Conservation (phyloP, 2,329 filamentous ascomycete species). For the Trichophyton equinum region DNA sequence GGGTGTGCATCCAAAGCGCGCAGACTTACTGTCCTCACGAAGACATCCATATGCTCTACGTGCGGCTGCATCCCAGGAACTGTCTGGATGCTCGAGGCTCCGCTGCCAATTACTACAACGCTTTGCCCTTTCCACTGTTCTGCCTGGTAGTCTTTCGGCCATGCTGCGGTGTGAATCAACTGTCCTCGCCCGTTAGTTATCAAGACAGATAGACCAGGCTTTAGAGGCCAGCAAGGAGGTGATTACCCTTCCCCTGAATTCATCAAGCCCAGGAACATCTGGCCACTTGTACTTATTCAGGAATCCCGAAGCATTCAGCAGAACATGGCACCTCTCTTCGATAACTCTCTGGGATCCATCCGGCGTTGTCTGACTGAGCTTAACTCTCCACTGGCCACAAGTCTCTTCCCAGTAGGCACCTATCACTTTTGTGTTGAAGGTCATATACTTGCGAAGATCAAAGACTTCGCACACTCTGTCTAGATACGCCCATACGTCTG, state of each 20-base stretch:
- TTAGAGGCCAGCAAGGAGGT: neutral
- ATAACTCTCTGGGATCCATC: slow-evolving; percentile 23
- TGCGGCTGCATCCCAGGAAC: slow-evolving; percentile 31
- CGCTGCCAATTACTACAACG: slow-evolving; percentile 27
- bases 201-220: neutral
- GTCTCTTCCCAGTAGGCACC: slow-evolving; percentile 40
- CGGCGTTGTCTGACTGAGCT: slow-evolving; percentile 30
- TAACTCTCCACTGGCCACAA: slow-evolving; percentile 39
- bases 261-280: slow-evolving; percentile 34
- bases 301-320: slow-evolving; percentile 30
- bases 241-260: slow-evolving; percentile 32
- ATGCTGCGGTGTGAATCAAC: slow-evolving; percentile 34
- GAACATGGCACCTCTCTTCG: slow-evolving; percentile 22
- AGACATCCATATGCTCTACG: slow-evolving; percentile 26
- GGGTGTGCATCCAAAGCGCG: no score
- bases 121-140: slow-evolving; percentile 27
- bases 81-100: slow-evolving; percentile 32
- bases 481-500: slow-evolving; percentile 39
- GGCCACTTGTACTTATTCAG: slow-evolving; percentile 36
- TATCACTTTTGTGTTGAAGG: slow-evolving; percentile 37
- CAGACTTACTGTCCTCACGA: slow-evolving; percentile 20
- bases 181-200: slow-evolving; percentile 19
- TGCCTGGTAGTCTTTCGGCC: slow-evolving; percentile 31
- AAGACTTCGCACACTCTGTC: slow-evolving; percentile 38
- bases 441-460: slow-evolving; percentile 41